phyloP scores from a whole-genome alignment of 805 yeast species.

The Myxozyma monticola region DNA sequence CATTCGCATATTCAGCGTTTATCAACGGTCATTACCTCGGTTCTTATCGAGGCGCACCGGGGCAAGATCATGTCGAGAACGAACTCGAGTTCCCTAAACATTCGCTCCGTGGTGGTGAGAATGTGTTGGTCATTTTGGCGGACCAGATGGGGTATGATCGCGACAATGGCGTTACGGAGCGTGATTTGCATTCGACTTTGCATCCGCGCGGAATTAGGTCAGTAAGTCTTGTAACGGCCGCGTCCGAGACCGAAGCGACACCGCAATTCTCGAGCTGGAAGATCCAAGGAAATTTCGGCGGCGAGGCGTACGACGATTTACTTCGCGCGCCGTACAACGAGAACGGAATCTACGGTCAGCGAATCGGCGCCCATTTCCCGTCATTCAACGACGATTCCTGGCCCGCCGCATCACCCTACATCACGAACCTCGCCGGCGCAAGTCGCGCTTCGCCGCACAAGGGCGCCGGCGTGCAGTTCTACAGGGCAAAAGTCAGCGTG shows the following conservation, averaged over 20 bases:
- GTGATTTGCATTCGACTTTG: conserved; percentile 8
- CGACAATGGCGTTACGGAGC: conserved; percentile 8
- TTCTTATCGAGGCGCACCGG: conserved; percentile 13
- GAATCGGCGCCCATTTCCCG: conserved; percentile 24
- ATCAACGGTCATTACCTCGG: conserved; percentile 15
- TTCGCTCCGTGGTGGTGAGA: not conserved
- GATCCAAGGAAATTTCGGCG: conserved; percentile 24
- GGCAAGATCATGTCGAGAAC: not conserved
- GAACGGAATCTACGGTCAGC: conserved; percentile 18
- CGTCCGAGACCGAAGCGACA: not conserved
- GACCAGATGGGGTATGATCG: conserved; percentile 25
- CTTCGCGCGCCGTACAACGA: conserved; percentile 27
- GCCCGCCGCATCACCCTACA: conserved; percentile 7
- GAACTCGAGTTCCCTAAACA: conserved; percentile 6
- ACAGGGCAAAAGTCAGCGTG: conserved; percentile 13
- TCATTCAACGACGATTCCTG: conserved; percentile 3
- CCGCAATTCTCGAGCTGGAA: conserved; percentile 18
- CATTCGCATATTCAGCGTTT: conserved; percentile 21
- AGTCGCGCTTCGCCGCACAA: not conserved
- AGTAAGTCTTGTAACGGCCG: conserved; percentile 2
- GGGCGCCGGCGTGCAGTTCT: conserved; percentile 15
- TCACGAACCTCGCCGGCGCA: conserved; percentile 3
- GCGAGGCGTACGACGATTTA: conserved; percentile 18
- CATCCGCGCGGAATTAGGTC: conserved; percentile 22
- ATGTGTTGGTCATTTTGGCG: conserved; percentile 12